Conservation (phyloP, 495 filamentous ascomycete genomes). For the Hypoxylon perforatum region DNA sequence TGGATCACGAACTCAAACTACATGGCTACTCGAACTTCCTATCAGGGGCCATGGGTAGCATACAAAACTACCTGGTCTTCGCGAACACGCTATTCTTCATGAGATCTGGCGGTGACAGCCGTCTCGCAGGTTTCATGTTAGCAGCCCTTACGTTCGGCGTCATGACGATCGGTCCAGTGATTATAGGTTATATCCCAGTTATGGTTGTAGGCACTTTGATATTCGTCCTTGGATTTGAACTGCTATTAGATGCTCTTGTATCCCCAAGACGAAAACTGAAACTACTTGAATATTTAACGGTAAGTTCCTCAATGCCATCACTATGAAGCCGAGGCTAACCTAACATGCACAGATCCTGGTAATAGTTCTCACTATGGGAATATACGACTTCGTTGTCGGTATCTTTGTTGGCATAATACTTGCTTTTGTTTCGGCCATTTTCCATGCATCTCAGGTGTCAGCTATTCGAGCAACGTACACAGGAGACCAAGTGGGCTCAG, state of each 20-base stretch:
- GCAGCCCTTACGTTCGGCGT: constrained; percentile 82
- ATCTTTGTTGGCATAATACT: constrained; percentile 92
- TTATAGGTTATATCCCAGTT: constrained; percentile 94
- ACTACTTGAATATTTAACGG: constrained; percentile 87
- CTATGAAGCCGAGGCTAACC: constrained; percentile 38
- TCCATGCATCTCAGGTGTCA: constrained; percentile 88
- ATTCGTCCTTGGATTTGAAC: constrained; percentile 90
- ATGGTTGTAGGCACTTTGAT: constrained; percentile 97
- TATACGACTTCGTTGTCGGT: constrained; percentile 93
- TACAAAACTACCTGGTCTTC: constrained; percentile 98
- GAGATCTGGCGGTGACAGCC: constrained; percentile 84
- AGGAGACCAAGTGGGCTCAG: constrained; percentile 87
- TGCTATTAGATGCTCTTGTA: constrained; percentile 87
- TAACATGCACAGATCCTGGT: constrained; percentile 70
- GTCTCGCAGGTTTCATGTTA: constrained; percentile 86
- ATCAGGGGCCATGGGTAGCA: constrained; percentile 86
- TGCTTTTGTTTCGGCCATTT: constrained; percentile 88
- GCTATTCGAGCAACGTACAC: constrained; percentile 88
- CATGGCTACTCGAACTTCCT: constrained; percentile 94
- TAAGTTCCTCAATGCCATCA: constrained; percentile 42
- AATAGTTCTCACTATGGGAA: constrained; percentile 96
- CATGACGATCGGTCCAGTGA: constrained; percentile 82
- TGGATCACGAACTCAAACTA: constrained; percentile 90
- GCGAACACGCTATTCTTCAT: constrained; percentile 97
- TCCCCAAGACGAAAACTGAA: constrained; percentile 89